phyloP scores from a whole-genome alignment of 257 asterid species.

The Sherardia arvensis region DNA sequence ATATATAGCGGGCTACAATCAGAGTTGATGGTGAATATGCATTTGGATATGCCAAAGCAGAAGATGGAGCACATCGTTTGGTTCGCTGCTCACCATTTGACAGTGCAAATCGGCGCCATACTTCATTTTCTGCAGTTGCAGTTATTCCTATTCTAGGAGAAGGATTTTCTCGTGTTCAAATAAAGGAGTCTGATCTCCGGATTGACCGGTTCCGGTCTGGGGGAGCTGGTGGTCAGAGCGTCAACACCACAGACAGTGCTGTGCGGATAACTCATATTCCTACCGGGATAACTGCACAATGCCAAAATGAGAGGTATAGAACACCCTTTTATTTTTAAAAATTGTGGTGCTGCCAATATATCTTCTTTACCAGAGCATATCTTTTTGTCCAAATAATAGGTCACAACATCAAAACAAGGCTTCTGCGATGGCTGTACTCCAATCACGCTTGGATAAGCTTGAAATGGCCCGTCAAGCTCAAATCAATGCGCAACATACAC shows the following conservation, averaged over 20 bases:
- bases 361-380: neutral
- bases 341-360: neutral
- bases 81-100: conserved; percentile 93
- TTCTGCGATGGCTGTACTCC: conserved; percentile 96
- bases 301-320: conserved; percentile 84
- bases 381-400: conserved; percentile 27
- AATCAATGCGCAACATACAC: conserved; percentile 73
- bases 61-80: conserved; percentile 93
- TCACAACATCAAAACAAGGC: conserved; percentile 94
- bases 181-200: conserved; percentile 77
- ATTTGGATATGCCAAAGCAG: conserved; percentile 91
- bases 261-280: conserved; percentile 91
- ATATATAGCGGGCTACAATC: conserved; percentile 77
- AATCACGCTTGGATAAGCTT: conserved; percentile 87
- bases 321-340: neutral
- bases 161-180: conserved; percentile 58
- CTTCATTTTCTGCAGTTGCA: conserved; percentile 94
- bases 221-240: conserved; percentile 92
- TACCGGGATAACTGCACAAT: conserved; percentile 75
- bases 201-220: conserved; percentile 78
- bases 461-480: conserved; percentile 81
- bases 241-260: conserved; percentile 89
- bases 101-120: conserved; percentile 82
- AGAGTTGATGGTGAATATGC: conserved; percentile 84
- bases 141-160: conserved; percentile 86